Evolutionary conservation across 257 asterid species (phyloP).

Genomic region (Verbascum thapsus): DNA sequence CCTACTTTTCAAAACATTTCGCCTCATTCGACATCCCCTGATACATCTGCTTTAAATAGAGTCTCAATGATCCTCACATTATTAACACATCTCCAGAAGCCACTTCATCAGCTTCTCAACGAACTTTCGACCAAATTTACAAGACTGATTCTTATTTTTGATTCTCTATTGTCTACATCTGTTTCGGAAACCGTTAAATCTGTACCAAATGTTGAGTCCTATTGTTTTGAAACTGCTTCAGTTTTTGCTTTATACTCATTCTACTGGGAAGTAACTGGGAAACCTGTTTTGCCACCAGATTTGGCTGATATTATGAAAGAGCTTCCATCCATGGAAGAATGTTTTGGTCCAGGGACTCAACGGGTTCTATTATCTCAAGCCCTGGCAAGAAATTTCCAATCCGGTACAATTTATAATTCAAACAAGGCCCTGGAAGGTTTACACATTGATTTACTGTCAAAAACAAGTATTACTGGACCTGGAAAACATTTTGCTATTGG

Average conservation of each 20-base stretch:
- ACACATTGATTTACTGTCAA: no score
- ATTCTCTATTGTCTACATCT: no score
- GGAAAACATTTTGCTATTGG: no score
- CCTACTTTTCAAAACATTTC: conserved; percentile 33
- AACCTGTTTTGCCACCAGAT: conserved; percentile 15
- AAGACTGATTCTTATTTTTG: conserved; percentile 48
- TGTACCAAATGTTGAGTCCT: no score
- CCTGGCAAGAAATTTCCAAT: not conserved
- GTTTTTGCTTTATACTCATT: conserved; percentile 31
- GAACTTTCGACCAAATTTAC: conserved; percentile 13
- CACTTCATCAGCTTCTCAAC: conserved; percentile 28
- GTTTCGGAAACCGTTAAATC: no score
- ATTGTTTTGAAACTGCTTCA: conserved; percentile 39
- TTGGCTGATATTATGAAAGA: no score
- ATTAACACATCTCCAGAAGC: conserved; percentile 35
- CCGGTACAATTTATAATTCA: conserved; percentile 43
- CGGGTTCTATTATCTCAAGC: not conserved
- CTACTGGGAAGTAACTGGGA: conserved; percentile 32
- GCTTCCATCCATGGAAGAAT: no score
- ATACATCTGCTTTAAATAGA: conserved; percentile 51
- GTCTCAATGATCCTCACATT: conserved; percentile 40
- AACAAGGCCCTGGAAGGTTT: conserved; percentile 41
- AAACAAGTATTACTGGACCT: no score
- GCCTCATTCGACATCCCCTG: conserved; percentile 44
- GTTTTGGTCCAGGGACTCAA: conserved; percentile 27